A percentile compares a stretch with the other conserved stretches of the same genome.
Conservation (phyloP, 306 rosid species). For the Glycyrrhiza uralensis region DNA sequence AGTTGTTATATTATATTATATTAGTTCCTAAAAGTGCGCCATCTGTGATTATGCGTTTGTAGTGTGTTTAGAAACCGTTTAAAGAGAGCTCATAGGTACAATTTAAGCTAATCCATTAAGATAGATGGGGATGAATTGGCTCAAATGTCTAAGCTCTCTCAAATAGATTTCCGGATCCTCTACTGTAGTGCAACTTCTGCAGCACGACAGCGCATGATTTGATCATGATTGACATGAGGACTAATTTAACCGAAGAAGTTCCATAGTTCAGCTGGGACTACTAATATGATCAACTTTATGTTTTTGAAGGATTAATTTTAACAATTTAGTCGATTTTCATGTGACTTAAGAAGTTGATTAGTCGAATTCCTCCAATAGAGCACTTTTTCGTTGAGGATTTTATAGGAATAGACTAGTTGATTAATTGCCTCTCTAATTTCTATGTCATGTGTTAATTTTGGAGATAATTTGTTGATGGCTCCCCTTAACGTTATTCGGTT, state of each 20-base stretch:
- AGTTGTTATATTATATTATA: no score
- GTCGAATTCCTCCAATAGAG: not conserved
- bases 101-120: no score
- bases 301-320: not conserved
- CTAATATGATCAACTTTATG: not conserved
- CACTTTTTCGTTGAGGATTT: not conserved
- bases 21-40: no score
- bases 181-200: no score
- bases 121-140: no score
- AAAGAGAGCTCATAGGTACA: no score
- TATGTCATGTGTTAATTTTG: not conserved
- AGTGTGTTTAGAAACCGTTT: no score
- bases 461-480: not conserved
- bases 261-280: not conserved
- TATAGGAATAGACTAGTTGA: not conserved
- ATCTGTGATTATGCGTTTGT: no score
- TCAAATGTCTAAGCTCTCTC: no score
- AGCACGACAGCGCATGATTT: no score
- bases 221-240: not conserved
- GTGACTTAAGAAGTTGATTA: not conserved
- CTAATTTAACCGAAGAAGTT: not conserved
- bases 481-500: not conserved
- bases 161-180: no score
- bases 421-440: not conserved
- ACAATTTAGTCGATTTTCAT: not conserved